Evolutionary conservation across 2,329 filamentous ascomycete species (phyloP), one percentile per base, ranked within the genome.

Genomic region (Pyrenochaeta sp.): DNA sequence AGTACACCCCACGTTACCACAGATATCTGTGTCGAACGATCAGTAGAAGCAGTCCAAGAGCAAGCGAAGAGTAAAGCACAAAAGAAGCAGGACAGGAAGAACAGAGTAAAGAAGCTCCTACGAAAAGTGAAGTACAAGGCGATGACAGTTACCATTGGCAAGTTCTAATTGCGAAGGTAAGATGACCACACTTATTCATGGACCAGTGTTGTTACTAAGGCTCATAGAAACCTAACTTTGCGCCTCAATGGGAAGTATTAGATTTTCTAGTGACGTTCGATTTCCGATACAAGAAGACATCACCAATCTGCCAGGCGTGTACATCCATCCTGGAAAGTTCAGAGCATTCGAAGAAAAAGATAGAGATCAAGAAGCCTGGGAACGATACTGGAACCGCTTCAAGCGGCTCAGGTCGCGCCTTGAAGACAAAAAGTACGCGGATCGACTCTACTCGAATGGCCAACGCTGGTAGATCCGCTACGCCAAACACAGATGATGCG

Each of bases 261-360:
- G 43, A 6, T 51, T 50, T 22, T 36, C 37, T 15, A 37, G 28
- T 15, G 34, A 41, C 11, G 20, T 11, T 19, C 17, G 15, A 9
- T 9, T 22, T 13, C 41, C 28, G 29, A 39, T 27, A 35, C 38
- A 52, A 13, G 6, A 44, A 26, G 51, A 64, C 28, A 53, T 61
- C 30, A 48, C 41, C 28, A 43, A 37, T 31, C 61, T 51, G 48
- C 56, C 57, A 11, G 61, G 53, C 18, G 50, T 61, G 3, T 56
- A 64, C 35, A 30, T 64, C n/a, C 44, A 56, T 35, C 60, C 60
- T 3, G 61, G 61, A 6, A 29, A 45, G 1, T 67, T 67, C 23
- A 53, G 48, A 17, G 37, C 51, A 31, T 22, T 51, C 3, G 32
- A 41, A 6, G 44, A 47, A 20, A 47, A 28, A 7, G 41, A 37